Base-by-base conservation (phyloP, 306 rosid genomes). In the Quercus glauca region DNA sequence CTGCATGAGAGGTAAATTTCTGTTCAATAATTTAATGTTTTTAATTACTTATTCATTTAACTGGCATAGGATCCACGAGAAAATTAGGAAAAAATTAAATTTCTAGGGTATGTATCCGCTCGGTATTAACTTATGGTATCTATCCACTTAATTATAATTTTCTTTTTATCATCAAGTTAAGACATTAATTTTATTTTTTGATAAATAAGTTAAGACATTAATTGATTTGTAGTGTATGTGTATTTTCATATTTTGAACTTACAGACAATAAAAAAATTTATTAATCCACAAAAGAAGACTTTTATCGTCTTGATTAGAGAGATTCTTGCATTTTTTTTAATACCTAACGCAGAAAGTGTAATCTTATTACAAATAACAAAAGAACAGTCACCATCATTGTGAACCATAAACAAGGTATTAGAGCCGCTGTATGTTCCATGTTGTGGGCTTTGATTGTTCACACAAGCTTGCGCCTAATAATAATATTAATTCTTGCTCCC, bases 401-500 rank as follows among this genome's bases (percentile, higher is more conserved):
- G 23, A 31, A 4, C 49, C 6, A 31, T 31, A 65, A 65, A 29
- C 10, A 31, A 31, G 19, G 71, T 15, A 21, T 18, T 61, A 28
- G 15, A 15, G 69, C 19, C 29, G 15, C 6, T 14, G 0, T 25
- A 18, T 20, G 19, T 18, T 65, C 6, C 33, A 65, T 19, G 51
- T 29, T 33, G 5, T 67, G 72, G 6, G 13, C 51, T 3, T 3
- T 3, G 20, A 23, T 4, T 67, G 25, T 28, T 63, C n/a, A 59
- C 69, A 63, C 18, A 12, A 11, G 35, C 17, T 60, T 63, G 41
- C 20, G 35, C 29, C 12, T 15, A 63, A 63, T 26, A 18, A 28
- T 33, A 84, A 81, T 61, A 81, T 72, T 56, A 33, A 26, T 79
- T 49, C 69, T 57, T 72, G 84, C 57, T 79, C 68, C 67, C 71